These are phyloP conservation scores for Trichoderma lentiforme DNA, from an alignment of 2,329 filamentous ascomycete species.

Conservation along the genomic window DNA sequence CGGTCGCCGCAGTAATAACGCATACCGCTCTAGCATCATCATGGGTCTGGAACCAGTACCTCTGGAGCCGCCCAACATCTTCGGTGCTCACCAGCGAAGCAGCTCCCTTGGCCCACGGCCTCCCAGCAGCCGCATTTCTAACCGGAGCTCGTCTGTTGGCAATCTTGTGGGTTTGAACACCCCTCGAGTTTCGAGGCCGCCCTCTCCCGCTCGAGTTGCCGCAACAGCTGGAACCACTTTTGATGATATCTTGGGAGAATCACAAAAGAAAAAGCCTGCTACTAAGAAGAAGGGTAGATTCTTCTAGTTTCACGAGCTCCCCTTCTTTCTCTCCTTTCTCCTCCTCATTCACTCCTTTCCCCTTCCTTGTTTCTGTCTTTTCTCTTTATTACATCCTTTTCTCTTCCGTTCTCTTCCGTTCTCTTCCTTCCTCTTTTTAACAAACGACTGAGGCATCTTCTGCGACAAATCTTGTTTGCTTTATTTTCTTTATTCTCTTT, in stretches of 20 bases:
- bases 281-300: conserved; percentile 42
- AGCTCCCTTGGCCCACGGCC: conserved; percentile 36
- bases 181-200: conserved; percentile 19
- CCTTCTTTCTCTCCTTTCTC: neutral
- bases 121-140: conserved; percentile 32
- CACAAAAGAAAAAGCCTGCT: conserved; percentile 31
- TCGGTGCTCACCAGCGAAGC: conserved; percentile 32
- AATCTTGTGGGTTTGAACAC: conserved; percentile 33
- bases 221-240: conserved; percentile 41
- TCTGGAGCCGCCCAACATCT: conserved; percentile 32
- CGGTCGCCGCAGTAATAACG: conserved; percentile 31
- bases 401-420: neutral
- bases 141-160: conserved; percentile 34
- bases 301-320: conserved; percentile 28
- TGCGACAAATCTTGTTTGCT: neutral
- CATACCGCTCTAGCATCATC: conserved; percentile 42
- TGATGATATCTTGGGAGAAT: conserved; percentile 46
- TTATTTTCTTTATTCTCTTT: neutral
- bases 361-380: neutral
- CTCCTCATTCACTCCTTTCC: neutral
- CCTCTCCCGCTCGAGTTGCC: conserved; percentile 21
- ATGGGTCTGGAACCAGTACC: conserved; percentile 44
- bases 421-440: neutral
- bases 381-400: neutral
- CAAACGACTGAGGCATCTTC: neutral